These are phyloP conservation scores for Cordyceps cicadae DNA, from an alignment of 2,329 filamentous ascomycete genomes.

Conservation along the genomic window DNA sequence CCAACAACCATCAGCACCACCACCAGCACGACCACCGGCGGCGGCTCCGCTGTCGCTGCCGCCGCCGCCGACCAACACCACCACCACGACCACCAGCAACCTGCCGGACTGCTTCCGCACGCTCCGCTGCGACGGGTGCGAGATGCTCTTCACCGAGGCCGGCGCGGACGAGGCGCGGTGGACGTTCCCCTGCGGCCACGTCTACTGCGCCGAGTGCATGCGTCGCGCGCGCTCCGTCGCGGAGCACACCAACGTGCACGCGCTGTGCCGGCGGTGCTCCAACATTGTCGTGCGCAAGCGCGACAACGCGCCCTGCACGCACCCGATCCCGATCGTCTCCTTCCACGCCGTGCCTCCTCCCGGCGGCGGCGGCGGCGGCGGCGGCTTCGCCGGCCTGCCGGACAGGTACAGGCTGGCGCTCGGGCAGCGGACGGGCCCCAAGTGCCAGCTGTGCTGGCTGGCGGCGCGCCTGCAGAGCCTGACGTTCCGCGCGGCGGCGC, in stretches of 20 bases:
- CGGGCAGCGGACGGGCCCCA: constrained; percentile 5
- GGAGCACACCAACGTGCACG: background rate
- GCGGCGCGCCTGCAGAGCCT: constrained; percentile 3
- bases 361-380: background rate
- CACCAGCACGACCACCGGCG: background rate
- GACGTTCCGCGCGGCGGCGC: background rate
- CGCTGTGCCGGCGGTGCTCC: background rate
- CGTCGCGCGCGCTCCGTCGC: background rate
- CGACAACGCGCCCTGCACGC: constrained; percentile 6
- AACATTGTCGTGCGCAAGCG: constrained; percentile 4
- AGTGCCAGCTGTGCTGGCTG: constrained; percentile 11
- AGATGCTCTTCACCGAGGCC: constrained; percentile 10
- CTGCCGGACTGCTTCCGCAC: constrained; percentile 9
- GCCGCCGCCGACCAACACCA: background rate
- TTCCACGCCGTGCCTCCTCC: too few species aligned
- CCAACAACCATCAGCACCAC: background rate
- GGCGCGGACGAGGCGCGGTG: background rate
- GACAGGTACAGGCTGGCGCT: constrained; percentile 1
- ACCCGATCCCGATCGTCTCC: background rate
- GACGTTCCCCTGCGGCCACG: constrained; percentile 11
- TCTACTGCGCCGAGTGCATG: constrained; percentile 8
- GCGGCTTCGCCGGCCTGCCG: background rate
- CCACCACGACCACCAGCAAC: background rate
- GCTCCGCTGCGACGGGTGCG: constrained; percentile 11
- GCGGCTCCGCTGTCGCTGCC: too few species aligned